phyloP scores from a whole-genome alignment of 768 basidiomycete species.

The Candolleomyces aberdarensis region DNA sequence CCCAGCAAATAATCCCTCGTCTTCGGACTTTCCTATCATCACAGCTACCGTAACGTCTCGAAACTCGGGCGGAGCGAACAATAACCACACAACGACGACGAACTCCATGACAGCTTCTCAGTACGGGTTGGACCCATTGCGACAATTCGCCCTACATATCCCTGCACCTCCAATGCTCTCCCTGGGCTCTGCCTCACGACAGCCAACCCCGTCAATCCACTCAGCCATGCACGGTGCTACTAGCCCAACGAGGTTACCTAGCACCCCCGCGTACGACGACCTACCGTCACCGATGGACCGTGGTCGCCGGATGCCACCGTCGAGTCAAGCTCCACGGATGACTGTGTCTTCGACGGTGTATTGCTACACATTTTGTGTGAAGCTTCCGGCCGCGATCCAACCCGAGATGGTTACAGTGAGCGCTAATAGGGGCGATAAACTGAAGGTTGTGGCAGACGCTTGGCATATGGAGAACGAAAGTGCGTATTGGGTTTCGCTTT shows the following conservation, averaged over 20 bases:
- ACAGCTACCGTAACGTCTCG: conserved; percentile 18
- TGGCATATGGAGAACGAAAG: conserved; percentile 61
- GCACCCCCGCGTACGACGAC: conserved; percentile 3
- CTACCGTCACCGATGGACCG: conserved; percentile 26
- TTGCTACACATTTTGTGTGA: conserved; percentile 44
- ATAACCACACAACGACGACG: conserved; percentile 1
- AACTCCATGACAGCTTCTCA: conserved; percentile 1
- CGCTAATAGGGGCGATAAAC: conserved; percentile 55
- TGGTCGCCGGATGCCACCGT: conserved; percentile 24
- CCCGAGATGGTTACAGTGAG: conserved; percentile 66
- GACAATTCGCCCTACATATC: conserved; percentile 25
- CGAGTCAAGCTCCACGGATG: conserved; percentile 37
- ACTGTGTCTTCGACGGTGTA: conserved; percentile 35
- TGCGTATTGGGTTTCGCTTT: conserved; percentile 30
- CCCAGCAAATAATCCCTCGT: neutral
- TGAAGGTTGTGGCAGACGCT: conserved; percentile 57
- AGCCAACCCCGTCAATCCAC: conserved; percentile 7
- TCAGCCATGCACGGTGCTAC: conserved; percentile 5
- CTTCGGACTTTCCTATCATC: conserved; percentile 19
- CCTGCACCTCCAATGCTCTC: conserved; percentile 25
- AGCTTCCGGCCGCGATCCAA: conserved; percentile 43
- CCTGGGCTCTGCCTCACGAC: conserved; percentile 18
- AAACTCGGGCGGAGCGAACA: neutral
- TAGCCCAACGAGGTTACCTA: conserved; percentile 12
- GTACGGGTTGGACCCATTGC: conserved; percentile 13